Conservation (phyloP, 257 asterid species). For the Eustoma russellianum region DNA sequence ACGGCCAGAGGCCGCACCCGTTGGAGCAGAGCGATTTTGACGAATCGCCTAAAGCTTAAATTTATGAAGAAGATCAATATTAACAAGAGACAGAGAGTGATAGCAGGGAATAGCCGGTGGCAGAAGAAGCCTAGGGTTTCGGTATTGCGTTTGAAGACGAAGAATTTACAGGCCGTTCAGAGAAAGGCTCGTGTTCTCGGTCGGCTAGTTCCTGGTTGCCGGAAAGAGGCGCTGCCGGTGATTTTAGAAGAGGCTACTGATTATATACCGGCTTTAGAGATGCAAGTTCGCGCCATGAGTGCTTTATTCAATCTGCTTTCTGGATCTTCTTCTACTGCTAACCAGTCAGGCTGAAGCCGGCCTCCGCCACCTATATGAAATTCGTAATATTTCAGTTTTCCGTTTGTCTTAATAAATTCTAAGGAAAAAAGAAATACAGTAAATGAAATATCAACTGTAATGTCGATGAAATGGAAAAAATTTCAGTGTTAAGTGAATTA, state of each 20-base stretch:
- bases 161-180: constrained; percentile 71
- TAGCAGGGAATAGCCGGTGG: constrained; percentile 34
- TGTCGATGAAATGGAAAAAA: not conserved
- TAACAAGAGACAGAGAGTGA: constrained; percentile 37
- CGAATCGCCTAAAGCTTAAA: constrained; percentile 60
- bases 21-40: constrained; percentile 92
- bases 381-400: constrained; percentile 6
- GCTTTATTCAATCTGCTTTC: constrained; percentile 70
- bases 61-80: constrained; percentile 48
- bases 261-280: constrained; percentile 88
- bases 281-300: constrained; percentile 97
- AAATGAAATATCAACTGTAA: constrained; percentile 1
- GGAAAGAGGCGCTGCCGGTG: constrained; percentile 78
- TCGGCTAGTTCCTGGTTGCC: constrained; percentile 84
- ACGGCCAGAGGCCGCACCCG: constrained; percentile 76
- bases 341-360: constrained; percentile 34
- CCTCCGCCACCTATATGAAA: constrained; percentile 30
- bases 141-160: constrained; percentile 52
- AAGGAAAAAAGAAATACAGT: too few species aligned
- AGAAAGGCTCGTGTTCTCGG: constrained; percentile 61
- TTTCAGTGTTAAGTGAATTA: not conserved
- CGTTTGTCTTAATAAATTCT: not conserved
- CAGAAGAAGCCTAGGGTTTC: constrained; percentile 58
- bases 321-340: constrained; percentile 30
- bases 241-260: constrained; percentile 81